A percentile compares a stretch with the other conserved stretches of the same genome.
Conservation (phyloP, 768 basidiomycete species). For the Suillus luteus region DNA sequence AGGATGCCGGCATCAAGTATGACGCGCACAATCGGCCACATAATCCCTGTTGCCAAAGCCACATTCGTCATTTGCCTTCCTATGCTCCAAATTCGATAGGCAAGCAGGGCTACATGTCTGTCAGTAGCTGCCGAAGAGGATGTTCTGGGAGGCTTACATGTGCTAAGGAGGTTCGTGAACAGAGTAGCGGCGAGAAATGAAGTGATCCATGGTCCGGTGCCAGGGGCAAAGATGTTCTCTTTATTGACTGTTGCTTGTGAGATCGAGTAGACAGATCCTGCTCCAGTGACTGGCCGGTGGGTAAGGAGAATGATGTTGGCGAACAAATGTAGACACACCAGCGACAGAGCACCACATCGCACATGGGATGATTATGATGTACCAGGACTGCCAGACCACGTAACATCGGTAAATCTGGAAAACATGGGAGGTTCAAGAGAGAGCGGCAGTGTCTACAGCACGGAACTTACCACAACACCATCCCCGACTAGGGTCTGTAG, state of each 20-base stretch:
- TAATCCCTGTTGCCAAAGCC: conserved; percentile 12
- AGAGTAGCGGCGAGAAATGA: conserved; percentile 25
- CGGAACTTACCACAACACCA: conserved; percentile 19
- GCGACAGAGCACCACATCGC: conserved; percentile 21
- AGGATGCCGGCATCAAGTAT: conserved; percentile 27
- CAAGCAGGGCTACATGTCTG: conserved; percentile 21
- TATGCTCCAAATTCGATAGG: conserved; percentile 29
- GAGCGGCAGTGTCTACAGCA: background rate
- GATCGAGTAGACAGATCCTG: conserved; percentile 20
- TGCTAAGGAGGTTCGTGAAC: conserved; percentile 23
- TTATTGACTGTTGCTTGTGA: conserved; percentile 13
- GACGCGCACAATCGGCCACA: conserved; percentile 24
- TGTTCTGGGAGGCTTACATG: conserved; percentile 15
- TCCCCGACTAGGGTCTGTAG: conserved; percentile 29
- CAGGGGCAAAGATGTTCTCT: conserved; percentile 20
- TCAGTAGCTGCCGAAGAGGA: background rate
- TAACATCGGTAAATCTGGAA: conserved; percentile 31
- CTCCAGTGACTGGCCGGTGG: conserved; percentile 15
- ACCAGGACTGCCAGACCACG: conserved; percentile 28
- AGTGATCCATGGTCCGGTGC: conserved; percentile 25
- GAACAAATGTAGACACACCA: background rate
- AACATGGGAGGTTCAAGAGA: background rate
- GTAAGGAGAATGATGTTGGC: background rate
- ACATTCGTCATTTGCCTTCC: conserved; percentile 13
- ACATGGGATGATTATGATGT: conserved; percentile 23